phyloP scores from a whole-genome alignment of 495 filamentous ascomycete genomes.

The Sporormia fimetaria region DNA sequence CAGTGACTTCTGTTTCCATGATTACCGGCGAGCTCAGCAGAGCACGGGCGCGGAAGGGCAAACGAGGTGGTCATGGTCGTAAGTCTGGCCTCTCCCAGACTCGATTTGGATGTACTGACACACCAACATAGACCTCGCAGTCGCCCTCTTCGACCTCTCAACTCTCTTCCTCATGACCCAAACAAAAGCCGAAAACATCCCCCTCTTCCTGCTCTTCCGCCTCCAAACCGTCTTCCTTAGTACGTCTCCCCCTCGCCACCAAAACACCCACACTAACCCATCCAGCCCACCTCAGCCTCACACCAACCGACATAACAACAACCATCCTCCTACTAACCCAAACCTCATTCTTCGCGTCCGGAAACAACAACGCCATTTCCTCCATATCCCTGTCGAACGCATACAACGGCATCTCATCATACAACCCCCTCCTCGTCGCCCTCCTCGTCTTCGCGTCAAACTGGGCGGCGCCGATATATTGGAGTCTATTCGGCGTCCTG shows the following conservation, averaged over 20 bases:
- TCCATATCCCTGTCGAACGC: constrained; percentile 48
- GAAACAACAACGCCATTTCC: constrained; percentile 85
- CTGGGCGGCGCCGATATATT: constrained; percentile 88
- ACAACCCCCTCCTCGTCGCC: constrained; percentile 52
- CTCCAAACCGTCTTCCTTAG: constrained; percentile 44
- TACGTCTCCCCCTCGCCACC: constrained; percentile 37
- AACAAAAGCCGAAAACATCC: constrained; percentile 68
- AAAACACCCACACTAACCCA: background rate
- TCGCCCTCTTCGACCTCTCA: constrained; percentile 52
- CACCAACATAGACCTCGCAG: constrained; percentile 26
- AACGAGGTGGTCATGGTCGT: constrained; percentile 1
- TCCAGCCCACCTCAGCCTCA: constrained; percentile 13
- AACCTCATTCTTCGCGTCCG: constrained; percentile 76
- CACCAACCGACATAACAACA: constrained; percentile 22
- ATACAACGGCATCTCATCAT: constrained; percentile 40
- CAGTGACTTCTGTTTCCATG: constrained; percentile 10
- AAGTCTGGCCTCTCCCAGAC: background rate
- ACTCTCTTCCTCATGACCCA: constrained; percentile 78
- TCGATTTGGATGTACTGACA: constrained; percentile 11
- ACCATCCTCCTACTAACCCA: constrained; percentile 29
- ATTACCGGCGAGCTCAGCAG: constrained; percentile 13
- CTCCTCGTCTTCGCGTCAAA: constrained; percentile 76
- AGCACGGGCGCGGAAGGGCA: background rate
- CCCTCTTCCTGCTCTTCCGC: constrained; percentile 66
- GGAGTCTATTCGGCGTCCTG: constrained; percentile 50